Percentiles rank a stretch among this genome's conserved stretches.
Evolutionary conservation across 2,329 filamentous ascomycete species (phyloP).

Genomic region (Sporothrix phasma): DNA sequence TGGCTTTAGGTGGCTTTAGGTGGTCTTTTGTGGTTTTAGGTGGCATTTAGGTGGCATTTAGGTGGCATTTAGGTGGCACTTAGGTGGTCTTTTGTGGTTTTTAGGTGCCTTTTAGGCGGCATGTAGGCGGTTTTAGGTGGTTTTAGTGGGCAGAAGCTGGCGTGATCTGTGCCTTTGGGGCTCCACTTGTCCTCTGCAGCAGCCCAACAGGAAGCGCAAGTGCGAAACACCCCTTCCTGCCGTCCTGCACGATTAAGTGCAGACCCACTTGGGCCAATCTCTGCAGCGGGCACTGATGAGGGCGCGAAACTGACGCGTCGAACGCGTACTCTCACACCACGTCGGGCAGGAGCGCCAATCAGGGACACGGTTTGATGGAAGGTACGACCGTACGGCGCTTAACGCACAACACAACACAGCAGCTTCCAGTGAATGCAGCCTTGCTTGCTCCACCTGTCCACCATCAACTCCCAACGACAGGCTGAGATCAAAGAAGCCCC

Average conservation of each 20-base stretch:
- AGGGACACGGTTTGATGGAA: background rate
- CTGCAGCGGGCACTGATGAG: background rate
- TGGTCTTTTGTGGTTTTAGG: too few species aligned
- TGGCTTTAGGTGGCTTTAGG: too few species aligned
- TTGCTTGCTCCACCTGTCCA: background rate
- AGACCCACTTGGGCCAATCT: slow-evolving; percentile 3
- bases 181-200: background rate
- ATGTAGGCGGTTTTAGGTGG: too few species aligned
- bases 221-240: background rate
- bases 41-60: too few species aligned
- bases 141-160: background rate
- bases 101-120: too few species aligned
- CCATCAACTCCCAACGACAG: background rate
- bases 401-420: background rate
- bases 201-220: background rate
- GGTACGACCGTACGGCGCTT: background rate
- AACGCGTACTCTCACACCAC: slow-evolving; percentile 10
- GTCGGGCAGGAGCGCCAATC: slow-evolving; percentile 10
- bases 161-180: background rate
- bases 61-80: too few species aligned
- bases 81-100: too few species aligned
- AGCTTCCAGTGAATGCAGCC: background rate
- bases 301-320: slow-evolving; percentile 18
- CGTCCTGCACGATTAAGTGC: slow-evolving; percentile 14
- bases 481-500: background rate